phyloP scores from a whole-genome alignment of 345 rosid species.

The Eucalyptus regnans region DNA sequence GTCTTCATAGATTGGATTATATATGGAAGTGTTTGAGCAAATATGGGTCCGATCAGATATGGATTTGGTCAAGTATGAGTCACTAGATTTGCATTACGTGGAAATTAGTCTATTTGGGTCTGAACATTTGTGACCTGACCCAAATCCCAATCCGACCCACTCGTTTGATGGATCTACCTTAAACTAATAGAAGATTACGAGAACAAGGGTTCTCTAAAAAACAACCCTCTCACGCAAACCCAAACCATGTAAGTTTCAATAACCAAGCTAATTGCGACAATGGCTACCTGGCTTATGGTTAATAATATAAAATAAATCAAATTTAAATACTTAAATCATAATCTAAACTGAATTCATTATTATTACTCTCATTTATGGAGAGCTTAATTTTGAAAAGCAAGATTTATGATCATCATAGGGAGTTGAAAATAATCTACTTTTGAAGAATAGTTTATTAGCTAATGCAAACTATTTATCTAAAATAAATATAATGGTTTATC shows the following conservation, averaged over 20 bases:
- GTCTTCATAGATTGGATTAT: too few species aligned
- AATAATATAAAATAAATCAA: background rate
- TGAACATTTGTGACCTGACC: too few species aligned
- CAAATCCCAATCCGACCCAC: too few species aligned
- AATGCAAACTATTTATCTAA: background rate
- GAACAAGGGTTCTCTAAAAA: background rate
- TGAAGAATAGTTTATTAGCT: background rate
- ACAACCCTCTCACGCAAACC: background rate
- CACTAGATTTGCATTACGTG: too few species aligned
- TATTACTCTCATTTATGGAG: background rate
- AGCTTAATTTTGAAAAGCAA: background rate
- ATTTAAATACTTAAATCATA: background rate
- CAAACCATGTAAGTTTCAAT: background rate
- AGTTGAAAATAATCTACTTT: background rate
- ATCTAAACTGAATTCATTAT: background rate
- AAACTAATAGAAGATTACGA: background rate
- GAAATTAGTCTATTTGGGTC: too few species aligned
- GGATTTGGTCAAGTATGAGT: too few species aligned
- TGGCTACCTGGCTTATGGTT: background rate
- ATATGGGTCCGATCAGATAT: too few species aligned
- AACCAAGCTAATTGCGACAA: background rate
- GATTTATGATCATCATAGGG: background rate
- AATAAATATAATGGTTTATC: background rate
- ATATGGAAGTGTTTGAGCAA: too few species aligned
- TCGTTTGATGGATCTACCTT: background rate